These are phyloP conservation scores for Trichoderma virens DNA, from an alignment of 495 filamentous ascomycete species.

Conservation along the genomic window DNA sequence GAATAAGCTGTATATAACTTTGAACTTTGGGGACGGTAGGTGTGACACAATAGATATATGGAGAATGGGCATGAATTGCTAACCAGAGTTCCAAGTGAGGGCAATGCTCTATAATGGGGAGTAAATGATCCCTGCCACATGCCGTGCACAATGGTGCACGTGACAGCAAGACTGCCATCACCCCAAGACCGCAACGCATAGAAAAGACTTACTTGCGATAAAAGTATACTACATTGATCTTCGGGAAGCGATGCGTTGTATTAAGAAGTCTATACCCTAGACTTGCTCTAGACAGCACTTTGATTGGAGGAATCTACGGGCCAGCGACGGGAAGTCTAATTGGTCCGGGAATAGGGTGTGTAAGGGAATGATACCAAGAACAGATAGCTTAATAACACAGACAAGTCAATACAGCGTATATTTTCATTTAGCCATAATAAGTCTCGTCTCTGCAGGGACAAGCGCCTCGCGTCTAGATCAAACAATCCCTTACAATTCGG, in stretches of 20 bases:
- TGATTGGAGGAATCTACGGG: not conserved
- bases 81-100: not conserved
- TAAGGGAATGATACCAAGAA: not conserved
- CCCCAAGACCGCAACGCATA: not conserved
- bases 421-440: not conserved
- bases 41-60: not conserved
- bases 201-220: not conserved
- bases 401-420: not conserved
- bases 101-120: not conserved
- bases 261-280: not conserved
- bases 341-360: not conserved
- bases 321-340: not conserved
- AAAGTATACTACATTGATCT: not conserved
- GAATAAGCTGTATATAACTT: not conserved
- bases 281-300: not conserved
- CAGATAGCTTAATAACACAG: not conserved
- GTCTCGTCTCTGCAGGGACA: not conserved
- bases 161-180: not conserved
- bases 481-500: not conserved
- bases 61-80: not conserved
- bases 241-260: not conserved
- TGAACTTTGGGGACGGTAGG: not conserved
- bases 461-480: not conserved
- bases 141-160: not conserved
- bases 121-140: not conserved